Percentiles rank a stretch among this genome's conserved stretches.
These are phyloP conservation scores for Gamarada debralockiae DNA, from an alignment of 495 filamentous ascomycete species.

Conservation along the genomic window DNA sequence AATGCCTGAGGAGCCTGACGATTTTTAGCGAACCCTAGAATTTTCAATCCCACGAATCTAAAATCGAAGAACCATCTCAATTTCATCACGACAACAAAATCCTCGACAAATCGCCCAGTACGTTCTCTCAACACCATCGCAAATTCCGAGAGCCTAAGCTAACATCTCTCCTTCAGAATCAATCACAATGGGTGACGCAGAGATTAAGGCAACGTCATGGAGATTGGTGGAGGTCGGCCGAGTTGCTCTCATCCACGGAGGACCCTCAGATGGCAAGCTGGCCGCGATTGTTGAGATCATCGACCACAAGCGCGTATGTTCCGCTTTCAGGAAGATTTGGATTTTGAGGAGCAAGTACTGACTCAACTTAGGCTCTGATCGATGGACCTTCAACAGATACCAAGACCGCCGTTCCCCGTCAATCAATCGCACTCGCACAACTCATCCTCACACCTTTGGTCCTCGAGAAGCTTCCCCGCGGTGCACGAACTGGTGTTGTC, in stretches of 20 bases:
- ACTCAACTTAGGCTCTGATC: slow-evolving; percentile 70
- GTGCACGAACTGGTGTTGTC: slow-evolving; percentile 75
- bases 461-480: slow-evolving; percentile 83
- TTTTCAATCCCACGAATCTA: slow-evolving; percentile 5
- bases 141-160: slow-evolving; percentile 1
- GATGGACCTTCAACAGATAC: slow-evolving; percentile 83
- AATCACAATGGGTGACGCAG: slow-evolving; percentile 48
- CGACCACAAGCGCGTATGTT: slow-evolving; percentile 98
- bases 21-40: slow-evolving; percentile 9
- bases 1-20: slow-evolving; percentile 5
- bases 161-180: slow-evolving; percentile 24
- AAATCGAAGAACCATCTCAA: slow-evolving; percentile 12
- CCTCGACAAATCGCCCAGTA: slow-evolving; percentile 26
- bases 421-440: slow-evolving; percentile 71
- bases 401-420: slow-evolving; percentile 74
- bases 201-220: slow-evolving; percentile 74
- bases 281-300: slow-evolving; percentile 97
- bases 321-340: slow-evolving; percentile 10
- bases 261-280: slow-evolving; percentile 77
- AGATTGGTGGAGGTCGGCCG: slow-evolving; percentile 96
- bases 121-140: slow-evolving; percentile 11
- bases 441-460: slow-evolving; percentile 87
- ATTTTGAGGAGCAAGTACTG: slow-evolving; percentile 10
- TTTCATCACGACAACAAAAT: slow-evolving; percentile 6
- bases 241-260: slow-evolving; percentile 76